Percentiles rank a stretch among this genome's conserved stretches.
Evolutionary conservation across 495 filamentous ascomycete genomes (phyloP).

Genomic region (Penicillium bialowiezense): DNA sequence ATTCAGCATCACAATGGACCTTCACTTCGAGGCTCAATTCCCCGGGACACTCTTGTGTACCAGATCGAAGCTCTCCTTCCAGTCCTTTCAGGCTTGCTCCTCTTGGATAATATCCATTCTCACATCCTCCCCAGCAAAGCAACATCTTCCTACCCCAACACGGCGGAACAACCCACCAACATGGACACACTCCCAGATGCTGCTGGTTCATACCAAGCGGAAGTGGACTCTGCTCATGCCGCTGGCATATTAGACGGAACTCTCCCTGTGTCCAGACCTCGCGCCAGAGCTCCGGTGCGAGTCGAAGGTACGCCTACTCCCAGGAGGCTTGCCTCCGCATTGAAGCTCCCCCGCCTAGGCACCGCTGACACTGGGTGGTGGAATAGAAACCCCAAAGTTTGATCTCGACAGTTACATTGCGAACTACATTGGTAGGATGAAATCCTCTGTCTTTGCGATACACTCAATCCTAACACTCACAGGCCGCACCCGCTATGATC

Average conservation of each 20-base stretch:
- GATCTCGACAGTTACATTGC: slow-evolving; percentile 90
- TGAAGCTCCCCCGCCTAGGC: not conserved
- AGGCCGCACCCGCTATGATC: slow-evolving; percentile 74
- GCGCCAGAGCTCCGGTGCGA: slow-evolving; percentile 6
- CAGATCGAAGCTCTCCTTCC: not conserved
- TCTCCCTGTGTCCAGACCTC: slow-evolving; percentile 3
- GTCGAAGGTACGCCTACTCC: slow-evolving; percentile 18
- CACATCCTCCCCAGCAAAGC: not conserved
- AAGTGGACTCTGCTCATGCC: slow-evolving; percentile 1
- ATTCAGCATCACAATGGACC: slow-evolving; percentile 3
- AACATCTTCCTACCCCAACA: no score
- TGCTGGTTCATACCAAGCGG: slow-evolving; percentile 17
- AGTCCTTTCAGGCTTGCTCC: not conserved
- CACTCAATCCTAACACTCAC: not conserved
- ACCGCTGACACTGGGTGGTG: slow-evolving; percentile 2
- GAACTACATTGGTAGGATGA: slow-evolving; percentile 74
- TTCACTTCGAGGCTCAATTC: not conserved
- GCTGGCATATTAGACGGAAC: not conserved
- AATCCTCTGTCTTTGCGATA: not conserved
- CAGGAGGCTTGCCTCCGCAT: slow-evolving; percentile 4
- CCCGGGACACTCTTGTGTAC: not conserved
- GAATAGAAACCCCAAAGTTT: slow-evolving; percentile 78
- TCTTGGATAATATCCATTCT: no score
- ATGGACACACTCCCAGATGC: slow-evolving; percentile 34
- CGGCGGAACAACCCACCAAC: slow-evolving; percentile 2